These are phyloP conservation scores for Monilinia fructigena DNA, from an alignment of 2,329 filamentous ascomycete species.

Conservation along the genomic window DNA sequence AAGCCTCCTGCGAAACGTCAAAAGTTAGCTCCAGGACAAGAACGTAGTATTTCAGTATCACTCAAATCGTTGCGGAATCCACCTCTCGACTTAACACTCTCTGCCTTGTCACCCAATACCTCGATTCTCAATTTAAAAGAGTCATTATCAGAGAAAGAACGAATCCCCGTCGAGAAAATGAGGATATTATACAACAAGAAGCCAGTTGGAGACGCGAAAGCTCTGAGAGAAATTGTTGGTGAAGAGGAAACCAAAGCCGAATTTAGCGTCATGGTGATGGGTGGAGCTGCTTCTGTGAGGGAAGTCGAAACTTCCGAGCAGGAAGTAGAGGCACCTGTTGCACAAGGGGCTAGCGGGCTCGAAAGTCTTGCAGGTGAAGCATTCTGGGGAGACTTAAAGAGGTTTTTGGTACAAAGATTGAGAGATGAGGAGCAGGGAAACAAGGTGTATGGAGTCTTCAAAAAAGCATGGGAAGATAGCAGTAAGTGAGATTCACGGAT, in stretches of 20 bases:
- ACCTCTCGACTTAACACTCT: slow-evolving; percentile 64
- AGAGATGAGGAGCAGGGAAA: slow-evolving; percentile 67
- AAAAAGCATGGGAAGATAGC: slow-evolving; percentile 50
- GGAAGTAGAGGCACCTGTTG: slow-evolving; percentile 43
- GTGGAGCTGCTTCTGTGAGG: slow-evolving; percentile 56
- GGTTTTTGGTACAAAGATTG: slow-evolving; percentile 75
- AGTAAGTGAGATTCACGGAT: slow-evolving; percentile 22
- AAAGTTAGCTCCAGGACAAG: slow-evolving; percentile 51
- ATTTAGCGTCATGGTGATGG: slow-evolving; percentile 85
- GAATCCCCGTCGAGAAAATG: slow-evolving; percentile 72
- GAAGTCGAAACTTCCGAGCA: slow-evolving; percentile 42
- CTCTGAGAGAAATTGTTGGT: slow-evolving; percentile 68
- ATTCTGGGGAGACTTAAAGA: slow-evolving; percentile 86
- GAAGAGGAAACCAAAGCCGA: slow-evolving; percentile 61
- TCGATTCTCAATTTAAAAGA: slow-evolving; percentile 78
- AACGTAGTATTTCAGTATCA: slow-evolving; percentile 56
- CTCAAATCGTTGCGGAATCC: slow-evolving; percentile 79
- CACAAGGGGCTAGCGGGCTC: slow-evolving; percentile 54
- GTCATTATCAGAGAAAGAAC: slow-evolving; percentile 61
- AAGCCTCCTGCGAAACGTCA: slow-evolving; percentile 50
- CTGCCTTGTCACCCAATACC: slow-evolving; percentile 62
- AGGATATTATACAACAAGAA: slow-evolving; percentile 87
- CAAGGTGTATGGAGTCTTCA: slow-evolving; percentile 66
- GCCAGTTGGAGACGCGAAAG: slow-evolving; percentile 74
- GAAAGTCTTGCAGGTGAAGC: slow-evolving; percentile 65